Evolutionary conservation across 176 grass and related monocot species (phyloP).

Genomic region (Oryza meridionalis): DNA sequence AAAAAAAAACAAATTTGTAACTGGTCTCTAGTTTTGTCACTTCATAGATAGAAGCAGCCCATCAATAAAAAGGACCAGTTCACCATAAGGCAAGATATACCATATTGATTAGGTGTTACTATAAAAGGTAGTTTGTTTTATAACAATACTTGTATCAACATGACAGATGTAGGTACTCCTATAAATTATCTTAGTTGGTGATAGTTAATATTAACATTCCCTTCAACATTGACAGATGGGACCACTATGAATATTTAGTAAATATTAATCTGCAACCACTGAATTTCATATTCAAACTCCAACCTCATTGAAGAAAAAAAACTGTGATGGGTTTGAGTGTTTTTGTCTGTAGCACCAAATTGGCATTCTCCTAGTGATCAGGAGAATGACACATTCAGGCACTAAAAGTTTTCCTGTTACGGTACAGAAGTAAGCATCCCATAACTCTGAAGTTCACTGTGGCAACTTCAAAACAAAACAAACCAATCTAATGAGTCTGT

Average conservation of each 20-base stretch:
- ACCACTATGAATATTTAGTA: neutral
- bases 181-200: neutral
- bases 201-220: neutral
- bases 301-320: neutral
- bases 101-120: neutral
- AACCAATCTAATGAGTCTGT: constrained; percentile 19
- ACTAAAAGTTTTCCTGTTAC: neutral
- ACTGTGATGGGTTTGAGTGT: neutral
- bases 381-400: neutral
- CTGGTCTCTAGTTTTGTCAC: constrained; percentile 8
- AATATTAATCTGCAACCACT: neutral
- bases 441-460: neutral
- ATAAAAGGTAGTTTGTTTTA: neutral
- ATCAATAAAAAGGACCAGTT: neutral
- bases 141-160: neutral
- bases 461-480: constrained; percentile 10
- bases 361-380: neutral
- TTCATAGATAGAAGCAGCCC: neutral
- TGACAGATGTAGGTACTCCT: neutral
- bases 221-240: neutral
- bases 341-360: neutral
- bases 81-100: neutral
- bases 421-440: neutral
- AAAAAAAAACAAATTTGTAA: neutral
- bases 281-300: neutral